Percentiles rank a stretch among this genome's conserved stretches.
phyloP scores from a whole-genome alignment of 192 early-diverging fungal species.

The Helicostylum pulchrum region DNA sequence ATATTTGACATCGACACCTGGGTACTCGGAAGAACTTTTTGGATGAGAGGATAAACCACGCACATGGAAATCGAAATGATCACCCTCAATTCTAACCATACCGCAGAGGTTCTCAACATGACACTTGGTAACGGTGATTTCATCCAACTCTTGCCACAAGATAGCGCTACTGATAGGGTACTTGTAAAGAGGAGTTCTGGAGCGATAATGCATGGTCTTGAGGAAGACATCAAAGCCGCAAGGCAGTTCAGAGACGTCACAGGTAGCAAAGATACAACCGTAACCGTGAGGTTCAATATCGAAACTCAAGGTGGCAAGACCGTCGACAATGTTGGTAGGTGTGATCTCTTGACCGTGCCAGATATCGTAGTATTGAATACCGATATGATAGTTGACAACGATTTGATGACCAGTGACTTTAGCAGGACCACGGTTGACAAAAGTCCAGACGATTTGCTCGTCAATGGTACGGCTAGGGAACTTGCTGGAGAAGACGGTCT shows the following conservation, averaged over 20 bases:
- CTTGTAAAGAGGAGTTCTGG: constrained; percentile 9
- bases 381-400: constrained; percentile 23
- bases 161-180: constrained; percentile 18
- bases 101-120: neutral
- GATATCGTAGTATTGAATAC: constrained; percentile 25
- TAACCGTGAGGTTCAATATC: constrained; percentile 27
- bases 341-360: constrained; percentile 21
- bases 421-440: constrained; percentile 19
- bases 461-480: neutral
- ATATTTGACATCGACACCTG: constrained; percentile 24
- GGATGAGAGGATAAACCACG: constrained; percentile 14
- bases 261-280: constrained; percentile 24
- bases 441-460: constrained; percentile 20
- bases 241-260: constrained; percentile 14
- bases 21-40: constrained; percentile 10
- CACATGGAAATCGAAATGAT: constrained; percentile 15
- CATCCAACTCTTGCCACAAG: constrained; percentile 23
- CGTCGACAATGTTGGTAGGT: constrained; percentile 23
- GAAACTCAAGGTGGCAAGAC: constrained; percentile 22
- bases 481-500: constrained; percentile 15
- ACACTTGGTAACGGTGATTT: neutral
- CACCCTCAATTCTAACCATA: constrained; percentile 25
- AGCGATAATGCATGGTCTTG: neutral
- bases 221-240: constrained; percentile 5
- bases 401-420: constrained; percentile 21